phyloP scores from a whole-genome alignment of 179 eudicot genomes.

The Camellia oleifera region DNA sequence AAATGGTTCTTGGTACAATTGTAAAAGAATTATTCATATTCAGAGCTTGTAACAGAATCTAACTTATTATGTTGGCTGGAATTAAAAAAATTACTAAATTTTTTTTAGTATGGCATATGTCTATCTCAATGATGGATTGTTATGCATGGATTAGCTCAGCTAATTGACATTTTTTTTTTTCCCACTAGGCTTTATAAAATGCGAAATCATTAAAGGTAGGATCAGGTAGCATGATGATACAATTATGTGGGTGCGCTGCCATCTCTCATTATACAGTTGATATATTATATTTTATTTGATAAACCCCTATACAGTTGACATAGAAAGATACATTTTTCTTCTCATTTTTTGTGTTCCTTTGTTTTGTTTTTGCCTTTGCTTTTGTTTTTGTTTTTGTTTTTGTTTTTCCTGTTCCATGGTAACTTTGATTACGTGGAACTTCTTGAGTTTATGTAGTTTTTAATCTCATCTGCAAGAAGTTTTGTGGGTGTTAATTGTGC shows the following conservation, averaged over 20 bases:
- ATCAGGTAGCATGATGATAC: background rate
- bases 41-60: background rate
- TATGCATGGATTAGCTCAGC: background rate
- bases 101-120: background rate
- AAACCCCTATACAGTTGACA: no score
- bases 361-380: no score
- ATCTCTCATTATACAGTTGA: no score
- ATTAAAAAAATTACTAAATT: background rate
- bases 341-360: no score
- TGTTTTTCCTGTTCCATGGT: background rate
- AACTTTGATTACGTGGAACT: background rate
- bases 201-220: background rate
- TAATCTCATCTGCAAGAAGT: background rate
- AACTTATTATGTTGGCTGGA: background rate
- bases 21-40: background rate
- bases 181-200: background rate
- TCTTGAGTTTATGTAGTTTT: background rate
- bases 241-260: background rate
- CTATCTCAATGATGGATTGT: background rate
- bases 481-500: background rate
- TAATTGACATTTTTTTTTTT: no score
- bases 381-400: background rate
- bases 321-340: no score
- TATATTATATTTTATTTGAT: no score
- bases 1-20: slow-evolving; percentile 10